Base-by-base conservation (phyloP, 2,329 filamentous ascomycete genomes). In the Bipolaris zeicola region DNA sequence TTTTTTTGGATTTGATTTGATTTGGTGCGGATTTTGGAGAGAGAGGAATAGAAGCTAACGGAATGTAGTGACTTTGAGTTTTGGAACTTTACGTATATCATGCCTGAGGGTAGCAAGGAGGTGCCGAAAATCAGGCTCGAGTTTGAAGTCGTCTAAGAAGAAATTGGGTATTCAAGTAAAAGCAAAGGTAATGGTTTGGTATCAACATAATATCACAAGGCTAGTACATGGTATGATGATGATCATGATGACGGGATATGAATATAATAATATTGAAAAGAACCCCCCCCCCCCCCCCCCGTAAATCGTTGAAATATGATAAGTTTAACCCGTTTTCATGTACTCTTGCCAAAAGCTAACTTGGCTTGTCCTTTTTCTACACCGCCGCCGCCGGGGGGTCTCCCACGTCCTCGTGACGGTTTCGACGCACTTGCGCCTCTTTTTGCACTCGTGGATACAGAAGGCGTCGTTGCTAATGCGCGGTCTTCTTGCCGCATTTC, bases 311-410 rank as follows among this genome's bases (percentile, higher is more conserved):
- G n/a, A 31, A 26, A 24, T 24, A 24, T 28, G 3, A 31, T 31
- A 31, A 31, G 28, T 1, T 31, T 1, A 31, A 11, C n/a, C n/a
- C 11, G 20, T 33, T n/a, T 3, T 62, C 52, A 65, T n/a, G 33
- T 16, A 13, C 56, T 48, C 54, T 58, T 61, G 31, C 78, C 77
- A 72, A 81, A 81, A 13, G 74, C 76, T 55, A 81, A 62, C 60
- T 69, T 79, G 44, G 71, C 78, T 68, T 81, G 79, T 0, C 79
- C 79, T 53, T 79, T 81, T 58, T 78, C 78, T 5, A 68, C 65
- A 2, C 67, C 64, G 48, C 22, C 47, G 20, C 55, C 54, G 60
- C 68, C 72, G 13, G 76, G 64, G 14, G 78, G 77, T 42, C 78
- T 66, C 10, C 78, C 77, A 22, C 77, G 68, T 56, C 53, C 71